A percentile compares a stretch with the other conserved stretches of the same genome.
Conservation (phyloP, 768 basidiomycete species). For the Trametes gibbosa region DNA sequence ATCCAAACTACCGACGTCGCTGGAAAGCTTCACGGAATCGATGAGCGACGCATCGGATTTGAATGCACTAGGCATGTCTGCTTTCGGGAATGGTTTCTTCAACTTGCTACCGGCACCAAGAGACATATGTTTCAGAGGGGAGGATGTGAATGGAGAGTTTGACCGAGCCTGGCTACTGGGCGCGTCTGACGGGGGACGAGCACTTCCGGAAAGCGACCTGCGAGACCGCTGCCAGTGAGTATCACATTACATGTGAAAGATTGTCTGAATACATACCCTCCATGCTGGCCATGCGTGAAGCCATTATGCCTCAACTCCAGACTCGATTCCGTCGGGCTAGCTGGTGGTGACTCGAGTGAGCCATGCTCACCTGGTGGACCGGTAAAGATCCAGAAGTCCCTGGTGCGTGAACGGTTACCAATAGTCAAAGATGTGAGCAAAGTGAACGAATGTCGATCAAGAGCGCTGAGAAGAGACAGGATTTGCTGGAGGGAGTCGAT, state of each 20-base stretch:
- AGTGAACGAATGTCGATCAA: constrained; percentile 66
- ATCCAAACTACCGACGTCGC: constrained; percentile 41
- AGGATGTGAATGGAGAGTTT: constrained; percentile 15
- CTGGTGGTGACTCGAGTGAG: constrained; percentile 32
- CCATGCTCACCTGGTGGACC: constrained; percentile 38
- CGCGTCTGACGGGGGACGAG: not conserved
- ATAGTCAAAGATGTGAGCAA: constrained; percentile 71
- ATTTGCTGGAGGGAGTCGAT: constrained; percentile 73
- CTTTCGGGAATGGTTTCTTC: constrained; percentile 63
- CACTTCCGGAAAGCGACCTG: constrained; percentile 4
- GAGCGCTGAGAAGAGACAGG: constrained; percentile 59
- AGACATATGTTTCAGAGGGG: constrained; percentile 23
- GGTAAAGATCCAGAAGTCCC: constrained; percentile 78
- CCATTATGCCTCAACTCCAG: constrained; percentile 31
- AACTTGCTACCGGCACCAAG: constrained; percentile 26
- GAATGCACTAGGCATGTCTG: constrained; percentile 60
- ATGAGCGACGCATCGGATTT: constrained; percentile 20
- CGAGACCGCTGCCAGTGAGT: not conserved
- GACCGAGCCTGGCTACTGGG: constrained; percentile 9
- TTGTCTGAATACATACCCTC: constrained; percentile 3
- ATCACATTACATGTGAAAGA: too few species aligned
- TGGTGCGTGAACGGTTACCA: constrained; percentile 66
- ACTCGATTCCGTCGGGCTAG: constrained; percentile 36
- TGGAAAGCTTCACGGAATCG: constrained; percentile 8
- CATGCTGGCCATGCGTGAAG: not conserved